Evolutionary conservation across 495 filamentous ascomycete species (phyloP).

Genomic region (Stereocaulon alpinum): DNA sequence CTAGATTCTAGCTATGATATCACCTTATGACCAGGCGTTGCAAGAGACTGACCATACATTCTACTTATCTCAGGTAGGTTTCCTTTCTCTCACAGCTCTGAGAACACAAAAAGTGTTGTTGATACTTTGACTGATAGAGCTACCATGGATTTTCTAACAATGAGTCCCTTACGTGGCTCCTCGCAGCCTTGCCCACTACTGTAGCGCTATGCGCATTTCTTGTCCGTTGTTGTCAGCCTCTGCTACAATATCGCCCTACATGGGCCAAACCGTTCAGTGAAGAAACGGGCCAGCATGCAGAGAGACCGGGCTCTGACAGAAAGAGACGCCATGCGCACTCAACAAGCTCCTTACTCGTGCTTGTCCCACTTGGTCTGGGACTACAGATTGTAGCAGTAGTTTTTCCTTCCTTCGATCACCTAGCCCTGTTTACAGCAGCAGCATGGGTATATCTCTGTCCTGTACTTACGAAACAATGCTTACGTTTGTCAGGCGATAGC

Average conservation of each 20-base stretch:
- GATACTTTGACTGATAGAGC: neutral
- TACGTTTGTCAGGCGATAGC: conserved; percentile 31
- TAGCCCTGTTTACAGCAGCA: conserved; percentile 27
- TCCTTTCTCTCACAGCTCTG: neutral
- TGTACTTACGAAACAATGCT: conserved; percentile 4
- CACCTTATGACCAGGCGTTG: neutral
- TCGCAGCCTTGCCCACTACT: conserved; percentile 37
- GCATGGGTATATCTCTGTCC: conserved; percentile 38
- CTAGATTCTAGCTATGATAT: neutral
- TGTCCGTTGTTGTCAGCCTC: conserved; percentile 25
- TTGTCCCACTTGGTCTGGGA: conserved; percentile 32
- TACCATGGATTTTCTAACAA: conserved; percentile 21
- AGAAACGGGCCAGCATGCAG: conserved; percentile 26
- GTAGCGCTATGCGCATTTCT: conserved; percentile 33
- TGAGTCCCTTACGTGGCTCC: conserved; percentile 37
- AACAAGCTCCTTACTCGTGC: conserved; percentile 32
- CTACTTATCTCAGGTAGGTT: neutral
- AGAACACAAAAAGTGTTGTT: neutral
- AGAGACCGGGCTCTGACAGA: conserved; percentile 24
- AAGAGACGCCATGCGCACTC: conserved; percentile 26
- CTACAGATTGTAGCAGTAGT: conserved; percentile 34
- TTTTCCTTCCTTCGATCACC: conserved; percentile 22
- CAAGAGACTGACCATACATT: neutral
- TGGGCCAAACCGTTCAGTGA: conserved; percentile 44
- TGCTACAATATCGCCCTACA: conserved; percentile 29